Conservation (phyloP, 2,329 filamentous ascomycete genomes). For the Proliferodiscus dingleyae region DNA sequence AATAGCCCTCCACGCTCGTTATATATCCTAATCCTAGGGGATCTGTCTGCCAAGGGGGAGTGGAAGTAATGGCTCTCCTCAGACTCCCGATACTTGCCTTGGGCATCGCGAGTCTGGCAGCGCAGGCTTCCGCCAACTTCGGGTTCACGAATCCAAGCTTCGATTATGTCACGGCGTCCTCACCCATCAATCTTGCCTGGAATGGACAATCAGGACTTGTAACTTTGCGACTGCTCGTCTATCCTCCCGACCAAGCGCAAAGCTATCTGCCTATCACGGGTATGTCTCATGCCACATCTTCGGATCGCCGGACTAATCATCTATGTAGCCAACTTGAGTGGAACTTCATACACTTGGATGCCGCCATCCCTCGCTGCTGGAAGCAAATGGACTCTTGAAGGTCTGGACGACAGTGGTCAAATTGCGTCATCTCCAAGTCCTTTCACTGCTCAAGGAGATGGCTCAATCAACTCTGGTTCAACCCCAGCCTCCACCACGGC, state of each 20-base stretch:
- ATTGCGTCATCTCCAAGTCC: not conserved
- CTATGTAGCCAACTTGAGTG: not conserved
- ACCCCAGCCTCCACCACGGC: not conserved
- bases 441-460: not conserved
- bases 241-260: not conserved
- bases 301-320: not conserved
- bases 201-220: not conserved
- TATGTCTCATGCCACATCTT: not conserved
- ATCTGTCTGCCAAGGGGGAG: too few relatives aligned
- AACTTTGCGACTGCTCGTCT: not conserved
- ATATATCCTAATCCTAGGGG: too few relatives aligned
- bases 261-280: not conserved
- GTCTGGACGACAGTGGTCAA: not conserved
- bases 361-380: not conserved
- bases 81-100: not conserved
- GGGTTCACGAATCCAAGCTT: not conserved
- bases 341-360: not conserved
- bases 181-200: not conserved
- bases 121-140: not conserved
- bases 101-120: not conserved
- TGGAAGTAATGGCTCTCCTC: too few relatives aligned
- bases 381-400: constrained; percentile 1
- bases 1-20: too few relatives aligned
- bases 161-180: not conserved
- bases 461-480: not conserved